Conservation (phyloP, 371 early-diverging fungal genomes). For the Lichtheimia ramosa region DNA sequence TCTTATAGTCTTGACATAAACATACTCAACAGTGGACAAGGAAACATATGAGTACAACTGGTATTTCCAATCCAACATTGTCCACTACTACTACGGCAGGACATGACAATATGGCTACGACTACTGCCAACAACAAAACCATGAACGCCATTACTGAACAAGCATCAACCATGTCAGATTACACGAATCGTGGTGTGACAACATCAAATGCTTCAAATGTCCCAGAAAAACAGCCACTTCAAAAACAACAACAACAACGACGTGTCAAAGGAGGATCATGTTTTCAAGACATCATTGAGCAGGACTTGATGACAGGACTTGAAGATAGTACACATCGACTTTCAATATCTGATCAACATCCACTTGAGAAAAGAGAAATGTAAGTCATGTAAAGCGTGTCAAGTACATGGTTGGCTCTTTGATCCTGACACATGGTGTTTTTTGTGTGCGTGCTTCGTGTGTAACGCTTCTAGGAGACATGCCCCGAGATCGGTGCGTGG, state of each 20-base stretch:
- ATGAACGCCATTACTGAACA: too few relatives aligned
- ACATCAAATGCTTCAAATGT: too few relatives aligned
- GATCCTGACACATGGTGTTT: not conserved
- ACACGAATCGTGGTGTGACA: too few relatives aligned
- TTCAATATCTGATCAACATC: slow-evolving; percentile 26
- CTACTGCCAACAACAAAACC: too few relatives aligned
- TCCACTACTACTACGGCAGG: too few relatives aligned
- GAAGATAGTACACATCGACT: slow-evolving; percentile 26
- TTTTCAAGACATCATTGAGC: not conserved
- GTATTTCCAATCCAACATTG: too few relatives aligned
- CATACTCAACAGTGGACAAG: not conserved
- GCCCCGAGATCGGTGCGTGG: slow-evolving; percentile 32
- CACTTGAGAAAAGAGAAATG: slow-evolving; percentile 3
- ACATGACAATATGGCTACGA: too few relatives aligned
- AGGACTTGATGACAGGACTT: slow-evolving; percentile 14
- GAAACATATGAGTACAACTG: too few relatives aligned
- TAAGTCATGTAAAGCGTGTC: not conserved
- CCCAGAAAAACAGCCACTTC: not conserved
- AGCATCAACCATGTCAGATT: too few relatives aligned
- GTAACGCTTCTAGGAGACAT: slow-evolving; percentile 18
- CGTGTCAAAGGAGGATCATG: too few relatives aligned
- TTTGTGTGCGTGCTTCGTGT: slow-evolving; percentile 4
- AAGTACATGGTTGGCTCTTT: not conserved
- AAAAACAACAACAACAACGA: not conserved
- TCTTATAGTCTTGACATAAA: slow-evolving; percentile 4